A percentile compares a stretch with the other conserved stretches of the same genome.
These are phyloP conservation scores for Linum lewisii DNA, from an alignment of 345 rosid species.

Conservation along the genomic window DNA sequence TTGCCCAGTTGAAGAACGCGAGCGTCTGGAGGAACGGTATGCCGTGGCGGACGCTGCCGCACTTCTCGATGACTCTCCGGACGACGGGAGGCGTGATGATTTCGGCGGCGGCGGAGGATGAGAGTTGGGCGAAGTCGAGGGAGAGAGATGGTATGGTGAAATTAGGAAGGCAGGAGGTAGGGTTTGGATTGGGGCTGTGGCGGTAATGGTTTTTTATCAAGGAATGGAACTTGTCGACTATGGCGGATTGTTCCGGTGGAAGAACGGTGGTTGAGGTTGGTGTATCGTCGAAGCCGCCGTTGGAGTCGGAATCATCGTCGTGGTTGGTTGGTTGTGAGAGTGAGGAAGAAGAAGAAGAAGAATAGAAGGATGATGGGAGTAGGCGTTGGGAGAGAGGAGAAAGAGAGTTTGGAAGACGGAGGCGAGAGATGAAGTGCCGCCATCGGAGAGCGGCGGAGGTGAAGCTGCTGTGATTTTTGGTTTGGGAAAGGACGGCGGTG, in stretches of 20 bases:
- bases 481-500: background rate
- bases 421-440: background rate
- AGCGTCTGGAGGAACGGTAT: conserved; percentile 61
- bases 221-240: conserved; percentile 45
- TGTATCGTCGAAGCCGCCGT: conserved; percentile 3
- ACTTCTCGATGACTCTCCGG: conserved; percentile 51
- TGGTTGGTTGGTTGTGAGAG: conserved; percentile 10
- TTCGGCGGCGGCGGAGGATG: conserved; percentile 20
- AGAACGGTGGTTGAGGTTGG: conserved; percentile 17
- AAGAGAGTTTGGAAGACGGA: background rate
- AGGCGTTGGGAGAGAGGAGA: background rate
- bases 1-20: conserved; percentile 84
- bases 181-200: conserved; percentile 41
- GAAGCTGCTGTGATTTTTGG: background rate
- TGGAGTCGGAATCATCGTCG: conserved; percentile 13
- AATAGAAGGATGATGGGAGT: conserved; percentile 12
- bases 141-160: conserved; percentile 56
- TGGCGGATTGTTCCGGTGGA: conserved; percentile 38
- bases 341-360: conserved; percentile 20
- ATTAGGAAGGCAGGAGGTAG: conserved; percentile 25
- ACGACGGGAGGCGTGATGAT: conserved; percentile 39
- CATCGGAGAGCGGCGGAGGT: background rate
- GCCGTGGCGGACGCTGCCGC: conserved; percentile 64
- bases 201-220: conserved; percentile 78
- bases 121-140: conserved; percentile 46